These are phyloP conservation scores for Syzygium syzygioides DNA, from an alignment of 441 rosid genomes.

Conservation along the genomic window DNA sequence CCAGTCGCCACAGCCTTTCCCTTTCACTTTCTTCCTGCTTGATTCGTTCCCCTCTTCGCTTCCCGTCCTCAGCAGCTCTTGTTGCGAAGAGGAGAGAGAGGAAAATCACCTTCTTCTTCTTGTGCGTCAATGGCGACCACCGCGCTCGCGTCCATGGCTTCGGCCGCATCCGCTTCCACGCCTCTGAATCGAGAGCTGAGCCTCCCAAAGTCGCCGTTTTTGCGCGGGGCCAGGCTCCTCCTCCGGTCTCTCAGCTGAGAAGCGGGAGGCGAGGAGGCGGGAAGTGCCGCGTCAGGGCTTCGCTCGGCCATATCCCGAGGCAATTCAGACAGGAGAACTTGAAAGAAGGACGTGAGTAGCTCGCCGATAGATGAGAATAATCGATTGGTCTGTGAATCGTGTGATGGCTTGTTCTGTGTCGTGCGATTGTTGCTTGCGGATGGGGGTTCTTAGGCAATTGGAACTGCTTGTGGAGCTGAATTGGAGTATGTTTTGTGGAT, in stretches of 20 bases:
- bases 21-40: background rate
- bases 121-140: background rate
- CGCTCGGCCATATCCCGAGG: conserved; percentile 58
- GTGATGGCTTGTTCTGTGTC: background rate
- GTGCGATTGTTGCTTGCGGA: background rate
- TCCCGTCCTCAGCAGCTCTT: background rate
- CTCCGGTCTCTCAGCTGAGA: conserved; percentile 6
- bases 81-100: background rate
- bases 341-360: conserved; percentile 56
- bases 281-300: conserved; percentile 33
- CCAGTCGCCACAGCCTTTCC: background rate
- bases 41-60: background rate
- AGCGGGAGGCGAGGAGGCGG: conserved; percentile 16
- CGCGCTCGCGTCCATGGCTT: background rate
- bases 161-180: background rate
- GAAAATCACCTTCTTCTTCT: background rate
- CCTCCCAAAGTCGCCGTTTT: conserved; percentile 38
- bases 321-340: conserved; percentile 71
- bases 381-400: background rate
- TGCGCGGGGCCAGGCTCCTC: conserved; percentile 21
- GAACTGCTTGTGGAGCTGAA: background rate
- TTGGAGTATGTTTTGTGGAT: background rate
- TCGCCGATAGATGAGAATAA: background rate
- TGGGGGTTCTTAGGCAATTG: background rate
- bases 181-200: background rate